Base-by-base conservation (phyloP, 2,329 filamentous ascomycete genomes). In the Trichoderma brevicompactum region DNA sequence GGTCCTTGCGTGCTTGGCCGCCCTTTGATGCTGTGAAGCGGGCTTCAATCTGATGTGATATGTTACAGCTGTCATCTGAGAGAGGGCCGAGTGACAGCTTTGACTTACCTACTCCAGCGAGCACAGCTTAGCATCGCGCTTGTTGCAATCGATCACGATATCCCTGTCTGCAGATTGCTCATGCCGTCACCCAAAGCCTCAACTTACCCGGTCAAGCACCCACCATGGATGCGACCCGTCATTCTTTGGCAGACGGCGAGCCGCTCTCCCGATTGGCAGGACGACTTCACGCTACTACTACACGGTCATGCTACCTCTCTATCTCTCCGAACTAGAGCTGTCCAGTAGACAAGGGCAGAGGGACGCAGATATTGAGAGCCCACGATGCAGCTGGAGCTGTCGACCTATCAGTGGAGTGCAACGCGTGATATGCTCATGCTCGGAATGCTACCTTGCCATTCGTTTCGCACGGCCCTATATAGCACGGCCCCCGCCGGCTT, bases 391-490 rank as follows among this genome's bases (percentile, higher is more conserved):
- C 48, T 41, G 32, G 32, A 64, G 43, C 43, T 60, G 62, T 43
- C 54, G 44, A 10, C 53, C 54, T 59, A 41, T 50, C 46, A 59
- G 63, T 65, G 63, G 63, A 52, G 62, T 50, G 34, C 28, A 17
- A 34, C 46, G 54, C 54, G 63, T 65, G 63, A 58, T 50, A 32
- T 44, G 38, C 46, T 50, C 63, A 32, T 44, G 38, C 46, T 50
- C 63, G 63, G 54, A 46, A 65, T 62, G 48, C 59, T 62, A 41
- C 59, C 38, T 19, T 62, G 7, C 59, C 59, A 53, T 53, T 62
- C 48, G 59, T 53, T 43, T 62, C 28, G 38, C 32, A 43, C 28
- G 38, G 59, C 48, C 38, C 48, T 65, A 65, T 65, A 65, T 58
- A 65, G 44, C 17, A 56, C 46, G 44, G 28, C 41, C 46, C 54